Base-by-base conservation (phyloP, 257 asterid species). In the Cordia subcordata region DNA sequence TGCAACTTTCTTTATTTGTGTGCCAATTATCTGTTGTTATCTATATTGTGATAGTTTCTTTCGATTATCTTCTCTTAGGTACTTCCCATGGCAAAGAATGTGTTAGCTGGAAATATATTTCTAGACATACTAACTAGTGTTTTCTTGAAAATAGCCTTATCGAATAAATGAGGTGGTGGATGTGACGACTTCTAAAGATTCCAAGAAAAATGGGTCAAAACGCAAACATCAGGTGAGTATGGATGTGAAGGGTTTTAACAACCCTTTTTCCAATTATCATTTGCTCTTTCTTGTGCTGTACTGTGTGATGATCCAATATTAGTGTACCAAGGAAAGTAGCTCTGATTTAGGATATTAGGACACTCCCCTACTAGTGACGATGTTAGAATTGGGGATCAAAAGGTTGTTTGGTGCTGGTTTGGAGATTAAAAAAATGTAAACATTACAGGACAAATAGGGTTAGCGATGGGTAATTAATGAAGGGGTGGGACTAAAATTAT, bases 201-300 rank as follows among this genome's bases (percentile, higher is more conserved):
- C 67, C 38, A 72, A 70, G 77, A 72, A 69, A 60, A 79, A 49
- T 20, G 57, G 66, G 56, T 63, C 64, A 68, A 75, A 69, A 27
- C 60, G 38, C 53, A 81, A 80, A 72, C 74, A 69, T 63, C 86
- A 82, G 80, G 96, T 88, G 68, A 72, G 81, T 65, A 63, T 45
- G 4, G 47, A 42, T 14, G 44, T 42, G 47, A 10, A 42, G 15
- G 3, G 35, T 27, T 27, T 27, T 6, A 27, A 27, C 35, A 27
- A 27, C 6, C 6, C 35, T 27, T 27, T 27, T 27, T 42, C n/a
- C n/a, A 42, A 42, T 3, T 42, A 14, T 11, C 47, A 3, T 42
- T 42, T 10, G 12, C 15, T 42, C 10, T 11, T 42, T 42, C 15
- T 42, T 42, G 3, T 42, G 47, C 15, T 42, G 15, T 27, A 27